These are phyloP conservation scores for Neurospora sp. DNA, from an alignment of 495 filamentous ascomycete species.

Conservation along the genomic window DNA sequence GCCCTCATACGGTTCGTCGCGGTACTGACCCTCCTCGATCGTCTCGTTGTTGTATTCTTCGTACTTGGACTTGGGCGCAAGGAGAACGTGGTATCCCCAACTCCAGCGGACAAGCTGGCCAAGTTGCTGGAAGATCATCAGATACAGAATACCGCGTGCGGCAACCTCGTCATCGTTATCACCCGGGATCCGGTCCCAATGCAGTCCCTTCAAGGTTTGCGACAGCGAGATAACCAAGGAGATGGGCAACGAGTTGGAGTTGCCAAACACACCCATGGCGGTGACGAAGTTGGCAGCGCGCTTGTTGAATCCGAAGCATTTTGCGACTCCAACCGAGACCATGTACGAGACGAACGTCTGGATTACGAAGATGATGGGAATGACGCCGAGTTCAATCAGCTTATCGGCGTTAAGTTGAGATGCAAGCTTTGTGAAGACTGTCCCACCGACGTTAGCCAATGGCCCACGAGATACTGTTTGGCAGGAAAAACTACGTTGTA, in stretches of 20 bases:
- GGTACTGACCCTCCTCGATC: conserved; percentile 62
- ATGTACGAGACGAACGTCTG: conserved; percentile 77
- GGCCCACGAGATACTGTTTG: background rate
- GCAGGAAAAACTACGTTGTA: background rate
- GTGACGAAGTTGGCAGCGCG: conserved; percentile 85
- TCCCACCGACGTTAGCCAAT: conserved; percentile 1
- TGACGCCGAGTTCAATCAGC: conserved; percentile 79
- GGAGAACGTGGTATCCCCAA: conserved; percentile 90
- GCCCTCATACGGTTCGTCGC: conserved; percentile 43
- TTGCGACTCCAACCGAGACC: conserved; percentile 58
- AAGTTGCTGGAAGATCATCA: conserved; percentile 95
- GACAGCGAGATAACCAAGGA: conserved; percentile 91
- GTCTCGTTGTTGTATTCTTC: conserved; percentile 44
- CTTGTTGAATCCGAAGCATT: conserved; percentile 69
- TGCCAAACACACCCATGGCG: conserved; percentile 97
- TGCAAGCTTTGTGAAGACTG: conserved; percentile 96
- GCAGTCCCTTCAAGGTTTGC: conserved; percentile 78
- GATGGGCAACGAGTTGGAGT: conserved; percentile 95
- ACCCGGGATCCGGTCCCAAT: conserved; percentile 82
- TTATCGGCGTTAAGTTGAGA: conserved; percentile 88
- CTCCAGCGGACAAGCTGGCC: conserved; percentile 95
- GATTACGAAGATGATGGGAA: conserved; percentile 83
- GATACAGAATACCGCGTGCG: conserved; percentile 86
- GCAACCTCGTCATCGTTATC: conserved; percentile 95
- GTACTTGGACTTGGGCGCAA: conserved; percentile 69